Evolutionary conservation across 1,284 basidiomycete genomes (phyloP), one percentile per base, ranked within the genome.

Genomic region (Testicularia cyperi): DNA sequence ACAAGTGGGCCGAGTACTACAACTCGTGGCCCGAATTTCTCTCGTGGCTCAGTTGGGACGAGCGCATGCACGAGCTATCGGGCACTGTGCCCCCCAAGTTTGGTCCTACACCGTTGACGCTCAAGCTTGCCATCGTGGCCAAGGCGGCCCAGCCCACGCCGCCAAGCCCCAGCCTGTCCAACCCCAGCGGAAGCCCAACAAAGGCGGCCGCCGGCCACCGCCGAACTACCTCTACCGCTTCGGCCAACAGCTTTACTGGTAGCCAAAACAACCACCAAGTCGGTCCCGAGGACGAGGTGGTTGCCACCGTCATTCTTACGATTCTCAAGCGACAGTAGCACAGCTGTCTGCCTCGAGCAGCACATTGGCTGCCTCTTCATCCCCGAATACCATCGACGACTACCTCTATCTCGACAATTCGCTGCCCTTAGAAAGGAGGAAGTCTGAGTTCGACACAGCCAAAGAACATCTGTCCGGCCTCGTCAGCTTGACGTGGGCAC

Each of bases 11-110:
- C 16, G 64, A 72, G 32, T 55, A 70, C 34, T 65, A 70, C 45
- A 49, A 57, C 32, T 62, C 48, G 23, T 58, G 70, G 61, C 57
- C 65, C n/a, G 48, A 52, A 14, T 74, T 71, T 58, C 55, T 74
- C 23, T 41, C 61, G 33, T 74, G 72, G 72, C 51, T 74, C 15
- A 27, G 21, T 14, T 73, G 72, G 62, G 58, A 74, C 21, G 32
- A 40, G 10, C 38, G 52, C 15, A 58, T 57, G 44, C 67, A 71
- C 29, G 69, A 70, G 45, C 57, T 71, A 2, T 44, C 53, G 5
- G 71, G 72, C n/a, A 49, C 51, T 6, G 70, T 70, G 5, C 69
- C 70, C 1, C 37, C 40, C 22, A 44, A 57, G 19, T 65, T 68
- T 31, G 62, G 57, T 2, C 51, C 56, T 10, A 53, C 44, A 4